Conservation (phyloP, 129 eudicot species). For the sunflower (Helianthus annuus) region DNA sequence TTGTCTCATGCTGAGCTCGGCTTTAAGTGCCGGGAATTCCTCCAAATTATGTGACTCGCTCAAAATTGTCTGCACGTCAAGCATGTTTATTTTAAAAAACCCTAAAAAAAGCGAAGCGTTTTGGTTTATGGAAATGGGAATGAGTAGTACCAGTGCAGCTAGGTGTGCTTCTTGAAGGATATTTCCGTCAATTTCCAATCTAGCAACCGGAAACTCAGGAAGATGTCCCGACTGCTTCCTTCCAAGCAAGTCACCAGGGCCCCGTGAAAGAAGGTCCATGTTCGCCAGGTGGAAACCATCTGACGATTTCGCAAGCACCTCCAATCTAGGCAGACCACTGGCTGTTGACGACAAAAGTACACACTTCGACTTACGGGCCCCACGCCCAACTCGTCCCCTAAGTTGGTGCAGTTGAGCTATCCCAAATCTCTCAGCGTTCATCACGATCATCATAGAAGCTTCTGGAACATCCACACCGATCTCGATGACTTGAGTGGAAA, state of each 20-base stretch:
- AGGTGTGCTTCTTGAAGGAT: slow-evolving; percentile 93
- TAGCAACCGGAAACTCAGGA: slow-evolving; percentile 92
- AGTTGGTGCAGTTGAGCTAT: slow-evolving; percentile 95
- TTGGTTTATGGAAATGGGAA: neutral
- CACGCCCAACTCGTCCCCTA: slow-evolving; percentile 97
- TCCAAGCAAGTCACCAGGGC: slow-evolving; percentile 98
- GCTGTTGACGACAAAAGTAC: slow-evolving; percentile 61
- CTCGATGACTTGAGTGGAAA: slow-evolving; percentile 91
- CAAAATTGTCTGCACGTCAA: slow-evolving; percentile 59
- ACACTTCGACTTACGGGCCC: slow-evolving; percentile 82
- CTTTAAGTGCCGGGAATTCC: slow-evolving; percentile 71
- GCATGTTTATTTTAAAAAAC: neutral
- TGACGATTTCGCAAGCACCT: slow-evolving; percentile 68
- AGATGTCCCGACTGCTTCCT: slow-evolving; percentile 97
- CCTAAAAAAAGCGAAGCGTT: neutral
- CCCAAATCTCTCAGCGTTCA: slow-evolving; percentile 98
- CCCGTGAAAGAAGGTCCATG: slow-evolving; percentile 83
- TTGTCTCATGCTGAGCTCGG: slow-evolving; percentile 96
- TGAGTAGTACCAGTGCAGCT: slow-evolving; percentile 77
- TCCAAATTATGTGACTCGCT: slow-evolving; percentile 71
- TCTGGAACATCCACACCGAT: slow-evolving; percentile 96
- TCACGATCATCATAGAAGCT: slow-evolving; percentile 98
- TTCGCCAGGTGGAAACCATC: slow-evolving; percentile 91
- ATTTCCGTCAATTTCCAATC: slow-evolving; percentile 89
- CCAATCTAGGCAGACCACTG: slow-evolving; percentile 63